Percentiles rank a stretch among this genome's conserved stretches.
Conservation (phyloP, 176 grass and related monocot species). For the Avena sativa region DNA sequence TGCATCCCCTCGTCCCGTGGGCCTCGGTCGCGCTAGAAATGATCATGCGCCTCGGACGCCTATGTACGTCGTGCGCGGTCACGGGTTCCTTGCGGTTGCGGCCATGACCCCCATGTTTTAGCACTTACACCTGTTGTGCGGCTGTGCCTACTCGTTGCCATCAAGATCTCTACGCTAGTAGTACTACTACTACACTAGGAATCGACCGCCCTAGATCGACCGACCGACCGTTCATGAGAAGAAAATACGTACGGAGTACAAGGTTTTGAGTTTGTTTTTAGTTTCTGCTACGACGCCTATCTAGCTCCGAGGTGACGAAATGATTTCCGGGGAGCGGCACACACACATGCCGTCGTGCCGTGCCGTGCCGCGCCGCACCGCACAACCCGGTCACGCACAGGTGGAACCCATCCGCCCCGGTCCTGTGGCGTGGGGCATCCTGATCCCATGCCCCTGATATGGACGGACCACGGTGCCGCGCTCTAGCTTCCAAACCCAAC, state of each 20-base stretch:
- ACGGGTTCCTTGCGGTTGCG: not conserved
- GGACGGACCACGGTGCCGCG: slow-evolving; percentile 18
- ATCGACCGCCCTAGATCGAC: not conserved
- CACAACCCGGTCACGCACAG: not conserved
- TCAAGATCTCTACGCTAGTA: too few relatives aligned
- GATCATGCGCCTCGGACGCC: not conserved
- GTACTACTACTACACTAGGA: too few relatives aligned
- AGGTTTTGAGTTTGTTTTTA: not conserved
- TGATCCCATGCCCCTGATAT: not conserved
- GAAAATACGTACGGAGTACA: not conserved
- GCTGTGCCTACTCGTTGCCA: too few relatives aligned
- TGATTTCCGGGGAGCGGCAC: not conserved
- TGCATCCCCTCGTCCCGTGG: not conserved
- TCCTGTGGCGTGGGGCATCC: not conserved
- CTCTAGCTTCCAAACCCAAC: slow-evolving; percentile 21
- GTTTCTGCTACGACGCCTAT: not conserved
- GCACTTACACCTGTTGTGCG: too few relatives aligned
- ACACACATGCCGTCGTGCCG: not conserved
- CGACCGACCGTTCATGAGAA: too few relatives aligned
- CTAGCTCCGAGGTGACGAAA: not conserved
- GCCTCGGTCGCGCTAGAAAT: not conserved
- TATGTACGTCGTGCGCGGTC: not conserved
- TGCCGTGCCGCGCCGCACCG: not conserved
- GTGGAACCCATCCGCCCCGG: not conserved
- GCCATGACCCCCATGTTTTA: slow-evolving; percentile 3